Conservation (phyloP, 2,329 filamentous ascomycete species). For the Ceratocystis albifundus region DNA sequence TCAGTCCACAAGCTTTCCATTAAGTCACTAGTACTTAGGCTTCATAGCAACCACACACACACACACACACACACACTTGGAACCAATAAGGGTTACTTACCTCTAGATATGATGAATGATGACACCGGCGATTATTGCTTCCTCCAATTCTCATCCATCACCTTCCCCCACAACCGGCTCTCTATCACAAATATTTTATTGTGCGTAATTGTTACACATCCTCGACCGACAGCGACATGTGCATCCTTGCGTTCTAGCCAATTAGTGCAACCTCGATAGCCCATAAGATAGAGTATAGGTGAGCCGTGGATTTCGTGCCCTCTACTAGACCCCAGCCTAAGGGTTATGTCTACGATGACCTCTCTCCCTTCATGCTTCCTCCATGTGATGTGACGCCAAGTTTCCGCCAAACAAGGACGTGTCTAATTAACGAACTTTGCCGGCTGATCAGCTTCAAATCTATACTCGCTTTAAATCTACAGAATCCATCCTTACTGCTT, state of each 20-base stretch:
- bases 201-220: not conserved
- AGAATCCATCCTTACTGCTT: too few species aligned
- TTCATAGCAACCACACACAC: too few species aligned
- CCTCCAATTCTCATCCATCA: not conserved
- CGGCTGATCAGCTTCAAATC: too few species aligned
- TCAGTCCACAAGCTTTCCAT: too few species aligned
- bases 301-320: not conserved
- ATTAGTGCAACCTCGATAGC: not conserved
- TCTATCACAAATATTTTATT: not conserved
- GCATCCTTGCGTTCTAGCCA: not conserved
- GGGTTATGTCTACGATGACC: not conserved
- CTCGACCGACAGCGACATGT: not conserved
- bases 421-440: too few species aligned
- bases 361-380: not conserved
- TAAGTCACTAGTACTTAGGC: too few species aligned
- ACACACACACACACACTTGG: too few species aligned
- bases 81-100: too few species aligned
- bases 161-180: not conserved
- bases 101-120: not conserved
- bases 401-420: too few species aligned
- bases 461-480: too few species aligned
- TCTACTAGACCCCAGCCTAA: not conserved
- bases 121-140: not conserved
- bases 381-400: too few species aligned
- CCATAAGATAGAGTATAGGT: not conserved